phyloP scores from a whole-genome alignment of 345 rosid species.

The Angophora floribunda region DNA sequence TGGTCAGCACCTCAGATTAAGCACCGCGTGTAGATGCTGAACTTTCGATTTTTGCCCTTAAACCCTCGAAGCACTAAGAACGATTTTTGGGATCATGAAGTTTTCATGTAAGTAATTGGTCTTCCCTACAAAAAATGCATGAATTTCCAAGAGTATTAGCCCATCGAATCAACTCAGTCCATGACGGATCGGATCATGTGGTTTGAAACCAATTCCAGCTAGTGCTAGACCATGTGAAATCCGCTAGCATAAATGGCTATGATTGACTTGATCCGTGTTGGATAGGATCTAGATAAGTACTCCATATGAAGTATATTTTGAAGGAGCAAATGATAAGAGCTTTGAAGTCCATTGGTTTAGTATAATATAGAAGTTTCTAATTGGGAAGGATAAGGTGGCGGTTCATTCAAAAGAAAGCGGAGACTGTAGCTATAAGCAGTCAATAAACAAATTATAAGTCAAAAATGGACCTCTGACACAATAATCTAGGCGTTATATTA shows the following conservation, averaged over 20 bases:
- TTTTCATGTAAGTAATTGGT: neutral
- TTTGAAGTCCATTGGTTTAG: neutral
- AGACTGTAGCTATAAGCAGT: neutral
- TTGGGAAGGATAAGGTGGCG: neutral
- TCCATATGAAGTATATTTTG: neutral
- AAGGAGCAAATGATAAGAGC: neutral
- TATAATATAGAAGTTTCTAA: neutral
- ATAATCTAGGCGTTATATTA: neutral
- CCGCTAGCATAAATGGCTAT: neutral
- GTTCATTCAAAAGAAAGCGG: neutral
- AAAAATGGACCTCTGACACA: neutral
- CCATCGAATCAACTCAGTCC: neutral
- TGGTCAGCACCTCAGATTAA: neutral
- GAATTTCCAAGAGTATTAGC: neutral
- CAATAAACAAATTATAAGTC: neutral
- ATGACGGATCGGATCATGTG: neutral
- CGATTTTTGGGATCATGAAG: neutral
- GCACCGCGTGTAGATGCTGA: neutral
- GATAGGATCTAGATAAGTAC: neutral
- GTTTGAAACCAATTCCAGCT: neutral
- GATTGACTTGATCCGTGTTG: neutral
- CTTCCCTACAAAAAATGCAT: neutral
- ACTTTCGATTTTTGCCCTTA: neutral
- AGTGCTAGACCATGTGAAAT: neutral
- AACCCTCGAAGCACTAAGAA: neutral